Evolutionary conservation across 2,329 filamentous ascomycete species (phyloP).

Genomic region (Nothophaeocryptopus gaeumannii): DNA sequence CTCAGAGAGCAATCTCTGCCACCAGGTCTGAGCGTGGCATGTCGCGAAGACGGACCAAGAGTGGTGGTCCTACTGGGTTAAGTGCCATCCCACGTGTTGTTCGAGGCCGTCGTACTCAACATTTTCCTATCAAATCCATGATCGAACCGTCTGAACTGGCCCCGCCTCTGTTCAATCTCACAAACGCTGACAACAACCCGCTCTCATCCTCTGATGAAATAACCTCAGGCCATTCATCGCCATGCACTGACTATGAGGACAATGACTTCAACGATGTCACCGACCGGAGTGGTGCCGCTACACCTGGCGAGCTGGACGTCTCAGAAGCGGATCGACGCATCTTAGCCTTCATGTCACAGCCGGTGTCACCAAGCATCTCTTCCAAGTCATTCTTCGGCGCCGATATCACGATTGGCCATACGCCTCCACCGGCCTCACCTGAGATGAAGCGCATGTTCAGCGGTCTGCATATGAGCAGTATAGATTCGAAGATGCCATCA

Average conservation of each 20-base stretch:
- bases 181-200: slow-evolving; percentile 5
- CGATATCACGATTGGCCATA: slow-evolving; percentile 6
- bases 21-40: slow-evolving; percentile 22
- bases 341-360: slow-evolving; percentile 22
- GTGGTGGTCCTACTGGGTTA: slow-evolving; percentile 4
- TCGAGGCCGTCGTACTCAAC: slow-evolving; percentile 12
- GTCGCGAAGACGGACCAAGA: slow-evolving; percentile 5
- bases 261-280: slow-evolving; percentile 20
- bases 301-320: neutral
- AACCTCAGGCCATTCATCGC: slow-evolving; percentile 23
- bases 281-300: slow-evolving; percentile 6
- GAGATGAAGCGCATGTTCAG: slow-evolving; percentile 13
- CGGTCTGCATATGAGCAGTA: slow-evolving; percentile 20
- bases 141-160: slow-evolving; percentile 10
- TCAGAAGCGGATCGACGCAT: slow-evolving; percentile 12
- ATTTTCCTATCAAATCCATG: slow-evolving; percentile 21
- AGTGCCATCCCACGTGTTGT: slow-evolving; percentile 9
- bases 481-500: neutral
- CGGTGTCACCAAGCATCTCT: slow-evolving; percentile 22
- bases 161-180: neutral
- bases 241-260: slow-evolving; percentile 23
- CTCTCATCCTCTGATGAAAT: slow-evolving; percentile 24
- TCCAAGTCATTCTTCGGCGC: slow-evolving; percentile 20
- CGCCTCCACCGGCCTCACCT: slow-evolving; percentile 14
- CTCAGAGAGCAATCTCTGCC: slow-evolving; percentile 15